A percentile compares a stretch with the other conserved stretches of the same genome.
Evolutionary conservation across 805 yeast genomes (phyloP).

Genomic region (Jamesozyma jinghongensis): DNA sequence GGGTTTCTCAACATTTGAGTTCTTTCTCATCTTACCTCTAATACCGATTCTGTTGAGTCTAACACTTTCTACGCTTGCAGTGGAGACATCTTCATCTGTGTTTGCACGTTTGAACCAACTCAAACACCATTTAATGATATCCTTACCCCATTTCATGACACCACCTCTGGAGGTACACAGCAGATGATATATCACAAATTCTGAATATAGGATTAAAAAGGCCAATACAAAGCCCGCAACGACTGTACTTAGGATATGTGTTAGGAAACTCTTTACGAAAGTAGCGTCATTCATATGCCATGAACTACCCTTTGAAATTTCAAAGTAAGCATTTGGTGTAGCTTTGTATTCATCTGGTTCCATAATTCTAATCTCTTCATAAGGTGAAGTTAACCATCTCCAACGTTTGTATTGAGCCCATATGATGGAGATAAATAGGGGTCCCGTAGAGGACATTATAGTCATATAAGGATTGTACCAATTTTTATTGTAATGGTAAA

Average conservation of each 20-base stretch:
- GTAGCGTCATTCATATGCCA: constrained; percentile 89
- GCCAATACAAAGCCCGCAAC: constrained; percentile 58
- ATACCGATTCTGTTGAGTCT: too few relatives aligned
- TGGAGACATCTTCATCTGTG: too few relatives aligned
- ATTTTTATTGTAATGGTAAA: constrained; percentile 54
- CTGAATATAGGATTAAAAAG: constrained; percentile 34
- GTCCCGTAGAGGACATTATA: constrained; percentile 91
- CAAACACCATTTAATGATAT: too few relatives aligned
- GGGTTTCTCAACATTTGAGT: too few relatives aligned
- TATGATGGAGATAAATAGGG: constrained; percentile 70
- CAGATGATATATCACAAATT: constrained; percentile 24
- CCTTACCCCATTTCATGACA: too few relatives aligned
- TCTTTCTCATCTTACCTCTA: too few relatives aligned
- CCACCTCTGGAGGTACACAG: too few relatives aligned
- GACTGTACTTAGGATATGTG: constrained; percentile 64
- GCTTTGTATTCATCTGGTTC: constrained; percentile 65
- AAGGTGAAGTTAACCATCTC: constrained; percentile 34
- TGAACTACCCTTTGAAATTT: constrained; percentile 71
- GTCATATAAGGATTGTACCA: constrained; percentile 84
- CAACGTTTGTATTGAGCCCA: constrained; percentile 81
- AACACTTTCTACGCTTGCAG: too few relatives aligned
- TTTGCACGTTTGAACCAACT: too few relatives aligned
- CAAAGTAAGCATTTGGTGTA: constrained; percentile 51
- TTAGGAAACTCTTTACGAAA: constrained; percentile 59
- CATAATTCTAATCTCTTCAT: constrained; percentile 44